Percentiles rank a stretch among this genome's conserved stretches.
phyloP scores from a whole-genome alignment of 345 rosid genomes.

The Brassica carinata region DNA sequence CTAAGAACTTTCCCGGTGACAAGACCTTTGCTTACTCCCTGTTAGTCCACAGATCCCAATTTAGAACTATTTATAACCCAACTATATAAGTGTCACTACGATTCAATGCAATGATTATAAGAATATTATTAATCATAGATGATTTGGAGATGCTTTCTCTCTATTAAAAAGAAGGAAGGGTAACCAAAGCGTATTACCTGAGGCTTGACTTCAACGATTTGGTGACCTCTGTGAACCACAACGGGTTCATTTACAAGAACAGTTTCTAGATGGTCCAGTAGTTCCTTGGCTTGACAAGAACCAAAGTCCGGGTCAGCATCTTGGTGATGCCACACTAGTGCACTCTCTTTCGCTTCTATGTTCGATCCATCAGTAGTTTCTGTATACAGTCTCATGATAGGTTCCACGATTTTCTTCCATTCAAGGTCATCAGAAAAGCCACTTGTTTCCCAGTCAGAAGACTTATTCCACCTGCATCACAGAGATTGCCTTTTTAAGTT shows the following conservation, averaged over 20 bases:
- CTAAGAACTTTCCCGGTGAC: constrained; percentile 55
- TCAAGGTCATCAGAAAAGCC: constrained; percentile 46
- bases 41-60: constrained; percentile 10
- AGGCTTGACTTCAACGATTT: constrained; percentile 67
- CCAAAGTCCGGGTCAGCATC: constrained; percentile 68
- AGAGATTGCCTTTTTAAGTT: background rate
- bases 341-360: constrained; percentile 65
- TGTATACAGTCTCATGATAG: constrained; percentile 57
- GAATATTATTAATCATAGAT: no score
- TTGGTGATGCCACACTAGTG: constrained; percentile 72
- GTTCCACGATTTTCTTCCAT: constrained; percentile 61
- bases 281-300: constrained; percentile 66
- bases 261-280: constrained; percentile 64
- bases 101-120: background rate
- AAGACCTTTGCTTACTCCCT: constrained; percentile 63
- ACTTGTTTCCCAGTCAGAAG: constrained; percentile 55
- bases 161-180: background rate
- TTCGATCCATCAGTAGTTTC: constrained; percentile 67
- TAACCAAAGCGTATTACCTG: constrained; percentile 45
- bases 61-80: background rate
- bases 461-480: constrained; percentile 54
- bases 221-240: constrained; percentile 55
- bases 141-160: no score
- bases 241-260: constrained; percentile 69
- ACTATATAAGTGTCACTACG: background rate